These are phyloP conservation scores for Sisymbrium irio DNA, from an alignment of 345 rosid species.

Conservation along the genomic window DNA sequence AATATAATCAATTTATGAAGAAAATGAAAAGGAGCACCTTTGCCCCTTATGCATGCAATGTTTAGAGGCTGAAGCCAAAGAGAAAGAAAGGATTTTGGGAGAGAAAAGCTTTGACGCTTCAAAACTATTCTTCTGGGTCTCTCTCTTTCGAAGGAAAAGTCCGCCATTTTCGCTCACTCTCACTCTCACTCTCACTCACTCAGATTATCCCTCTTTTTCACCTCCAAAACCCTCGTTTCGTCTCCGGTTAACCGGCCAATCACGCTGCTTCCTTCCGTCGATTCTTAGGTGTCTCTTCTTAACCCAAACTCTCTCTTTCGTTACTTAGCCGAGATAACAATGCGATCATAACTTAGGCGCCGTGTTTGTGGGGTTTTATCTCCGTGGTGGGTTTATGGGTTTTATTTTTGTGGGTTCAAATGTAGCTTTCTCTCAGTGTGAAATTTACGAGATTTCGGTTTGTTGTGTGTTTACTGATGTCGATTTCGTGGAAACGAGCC, in stretches of 20 bases:
- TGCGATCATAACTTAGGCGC: conserved; percentile 4
- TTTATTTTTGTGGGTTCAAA: background rate
- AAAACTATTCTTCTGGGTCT: background rate
- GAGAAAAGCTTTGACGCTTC: background rate
- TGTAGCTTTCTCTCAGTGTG: too few relatives aligned
- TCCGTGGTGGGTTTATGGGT: conserved; percentile 15
- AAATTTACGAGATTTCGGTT: background rate
- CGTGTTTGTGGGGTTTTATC: conserved; percentile 6
- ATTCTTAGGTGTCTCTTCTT: conserved; percentile 20
- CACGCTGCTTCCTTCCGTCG: background rate
- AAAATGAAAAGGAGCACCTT: background rate
- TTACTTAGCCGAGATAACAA: background rate
- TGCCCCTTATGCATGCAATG: conserved; percentile 25
- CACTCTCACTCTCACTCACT: conserved; percentile 4
- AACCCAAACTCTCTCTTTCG: background rate
- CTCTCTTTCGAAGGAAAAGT: background rate
- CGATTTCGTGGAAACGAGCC: background rate
- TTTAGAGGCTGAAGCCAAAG: background rate
- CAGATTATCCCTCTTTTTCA: conserved; percentile 8
- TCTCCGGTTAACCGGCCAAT: background rate
- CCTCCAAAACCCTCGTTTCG: background rate
- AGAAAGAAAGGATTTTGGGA: background rate
- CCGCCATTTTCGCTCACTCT: conserved; percentile 21
- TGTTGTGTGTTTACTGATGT: background rate
- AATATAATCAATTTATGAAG: background rate